Evolutionary conservation across 164 flowering plant species (phyloP), one percentile per base, ranked within the genome.

Genomic region (Magnolia changhungtana): DNA sequence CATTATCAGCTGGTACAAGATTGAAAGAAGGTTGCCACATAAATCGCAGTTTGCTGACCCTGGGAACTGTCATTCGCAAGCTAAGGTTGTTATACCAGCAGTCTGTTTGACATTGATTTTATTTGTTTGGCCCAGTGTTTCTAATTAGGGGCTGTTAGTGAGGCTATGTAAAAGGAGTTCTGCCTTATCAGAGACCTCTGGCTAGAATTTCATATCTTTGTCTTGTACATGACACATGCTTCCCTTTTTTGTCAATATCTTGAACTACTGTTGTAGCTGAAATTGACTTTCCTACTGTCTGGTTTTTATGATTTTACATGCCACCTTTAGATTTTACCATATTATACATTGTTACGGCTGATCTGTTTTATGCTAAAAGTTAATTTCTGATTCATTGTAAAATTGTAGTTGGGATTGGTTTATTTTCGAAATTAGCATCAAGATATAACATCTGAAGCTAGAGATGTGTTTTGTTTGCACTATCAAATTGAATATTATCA

Each of bases 11-110:
- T 49, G 98, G 98, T 73, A 72, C 91, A 72, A 90, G 98, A 82
- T 80, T 94, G 80, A 96, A 91, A 86, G 99, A 96, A 89, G 99
- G 99, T 52, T 88, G 90, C 80, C 99, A 96, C 87, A 94, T 96
- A 65, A 96, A 96, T 80, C 93, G 98, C 63, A 96, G 98, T 84
- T 87, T 96, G 81, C 85, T 96, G 19, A 92, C 98, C 14, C 85
- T 96, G 7, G 98, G 98, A 76, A 92, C 97, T 37, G 98, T 96
- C 18, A 92, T 96, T 70, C 97, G 98, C 78, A 96, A 93, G 74
- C 83, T 96, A 77, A 94, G 99, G 98, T 95, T 67, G 74, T 55
- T 55, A 16, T 16, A 55, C 18, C 11, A 11, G 13, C 13, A 9
- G 61, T 11, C 61, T 16, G 13, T 16, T 16, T 55, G 13, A 3